Conservation (phyloP, 108 stramenopile genomes). For the Skeletonema grethae region DNA sequence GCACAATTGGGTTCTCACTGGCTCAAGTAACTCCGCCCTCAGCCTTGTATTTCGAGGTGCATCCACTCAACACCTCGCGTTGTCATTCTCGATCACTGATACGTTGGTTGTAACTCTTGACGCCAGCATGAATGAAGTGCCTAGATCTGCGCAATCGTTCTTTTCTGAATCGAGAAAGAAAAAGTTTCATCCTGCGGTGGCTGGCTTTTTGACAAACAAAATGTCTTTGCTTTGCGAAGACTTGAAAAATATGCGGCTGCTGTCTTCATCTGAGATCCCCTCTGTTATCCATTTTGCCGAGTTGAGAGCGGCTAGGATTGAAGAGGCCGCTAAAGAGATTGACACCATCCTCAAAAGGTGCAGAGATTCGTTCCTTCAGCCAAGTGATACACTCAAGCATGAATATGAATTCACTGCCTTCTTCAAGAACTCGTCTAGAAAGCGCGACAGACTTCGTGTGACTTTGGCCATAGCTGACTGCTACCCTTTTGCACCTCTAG, state of each 20-base stretch:
- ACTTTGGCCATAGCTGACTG: slow-evolving; percentile 55
- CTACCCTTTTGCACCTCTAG: slow-evolving; percentile 70
- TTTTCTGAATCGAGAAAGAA: slow-evolving; percentile 26
- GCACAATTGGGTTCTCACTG: slow-evolving; percentile 52
- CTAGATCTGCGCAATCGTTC: slow-evolving; percentile 23
- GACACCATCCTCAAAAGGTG: slow-evolving; percentile 24
- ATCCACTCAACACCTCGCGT: slow-evolving; percentile 23
- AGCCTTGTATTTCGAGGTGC: slow-evolving; percentile 36
- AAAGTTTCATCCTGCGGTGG: slow-evolving; percentile 41
- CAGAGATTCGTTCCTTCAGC: slow-evolving; percentile 43
- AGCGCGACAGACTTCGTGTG: slow-evolving; percentile 33
- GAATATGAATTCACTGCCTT: slow-evolving; percentile 48
- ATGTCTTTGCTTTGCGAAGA: slow-evolving; percentile 34
- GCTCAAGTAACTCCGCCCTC: slow-evolving; percentile 29
- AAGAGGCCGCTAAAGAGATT: slow-evolving; percentile 37
- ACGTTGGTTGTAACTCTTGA: slow-evolving; percentile 18
- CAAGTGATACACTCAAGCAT: slow-evolving; percentile 27
- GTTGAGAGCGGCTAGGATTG: slow-evolving; percentile 32
- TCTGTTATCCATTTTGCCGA: slow-evolving; percentile 36
- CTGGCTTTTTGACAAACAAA: slow-evolving; percentile 29
- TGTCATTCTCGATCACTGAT: slow-evolving; percentile 38
- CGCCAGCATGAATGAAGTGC: slow-evolving; percentile 13
- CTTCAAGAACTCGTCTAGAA: slow-evolving; percentile 32
- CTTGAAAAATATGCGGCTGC: slow-evolving; percentile 21
- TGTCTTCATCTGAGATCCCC: slow-evolving; percentile 21